Conservation (phyloP, 805 yeast genomes). For the Hanseniaspora jakobsenii region DNA sequence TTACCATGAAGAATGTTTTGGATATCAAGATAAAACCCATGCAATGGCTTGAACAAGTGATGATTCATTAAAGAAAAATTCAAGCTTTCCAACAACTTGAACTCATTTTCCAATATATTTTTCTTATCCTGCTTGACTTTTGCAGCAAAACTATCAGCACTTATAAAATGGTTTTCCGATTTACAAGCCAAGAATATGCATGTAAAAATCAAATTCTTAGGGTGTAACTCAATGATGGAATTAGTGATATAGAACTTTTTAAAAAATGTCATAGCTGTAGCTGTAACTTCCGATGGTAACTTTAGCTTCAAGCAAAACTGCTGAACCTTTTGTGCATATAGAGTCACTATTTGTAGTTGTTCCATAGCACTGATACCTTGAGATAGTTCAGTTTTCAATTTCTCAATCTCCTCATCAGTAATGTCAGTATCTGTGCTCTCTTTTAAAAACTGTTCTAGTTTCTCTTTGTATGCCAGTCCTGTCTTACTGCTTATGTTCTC, state of each 20-base stretch:
- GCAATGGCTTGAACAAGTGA: constrained; percentile 80
- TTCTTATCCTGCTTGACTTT: constrained; percentile 56
- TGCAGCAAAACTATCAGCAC: constrained; percentile 66
- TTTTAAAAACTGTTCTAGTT: constrained; percentile 25
- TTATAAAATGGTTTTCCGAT: constrained; percentile 79
- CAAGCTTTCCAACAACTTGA: constrained; percentile 57
- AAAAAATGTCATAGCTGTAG: constrained; percentile 77
- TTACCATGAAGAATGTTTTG: constrained; percentile 44
- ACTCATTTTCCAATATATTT: constrained; percentile 68
- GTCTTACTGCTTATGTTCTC: constrained; percentile 47
- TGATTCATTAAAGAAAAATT: constrained; percentile 74
- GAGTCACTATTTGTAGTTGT: constrained; percentile 54
- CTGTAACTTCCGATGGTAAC: constrained; percentile 76
- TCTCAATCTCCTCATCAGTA: constrained; percentile 26
- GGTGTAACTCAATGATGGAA: constrained; percentile 79
- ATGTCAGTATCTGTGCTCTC: constrained; percentile 23
- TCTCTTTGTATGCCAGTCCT: constrained; percentile 25
- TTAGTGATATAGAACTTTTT: constrained; percentile 67
- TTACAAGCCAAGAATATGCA: constrained; percentile 86
- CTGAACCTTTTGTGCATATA: constrained; percentile 59
- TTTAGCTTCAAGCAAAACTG: constrained; percentile 61
- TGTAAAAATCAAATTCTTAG: constrained; percentile 67
- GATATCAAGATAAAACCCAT: constrained; percentile 86
- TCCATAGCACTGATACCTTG: constrained; percentile 49
- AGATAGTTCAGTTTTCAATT: constrained; percentile 26